Conservation (phyloP, 1,284 basidiomycete species). For the Porogramme epimiltina region DNA sequence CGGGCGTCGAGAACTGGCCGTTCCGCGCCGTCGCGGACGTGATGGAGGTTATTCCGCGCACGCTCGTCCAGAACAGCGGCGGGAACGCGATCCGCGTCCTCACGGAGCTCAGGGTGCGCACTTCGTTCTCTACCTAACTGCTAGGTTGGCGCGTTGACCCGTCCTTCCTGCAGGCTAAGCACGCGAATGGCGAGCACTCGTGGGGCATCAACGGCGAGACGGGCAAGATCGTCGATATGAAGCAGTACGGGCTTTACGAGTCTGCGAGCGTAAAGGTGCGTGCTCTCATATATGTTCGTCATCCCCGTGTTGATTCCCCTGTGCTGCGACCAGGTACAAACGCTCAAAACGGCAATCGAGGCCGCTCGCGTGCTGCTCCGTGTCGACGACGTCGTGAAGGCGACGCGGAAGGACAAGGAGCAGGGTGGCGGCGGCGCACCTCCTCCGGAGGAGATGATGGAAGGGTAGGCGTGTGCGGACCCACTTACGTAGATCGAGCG, state of each 20-base stretch:
- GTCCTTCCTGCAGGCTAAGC: constrained; percentile 71
- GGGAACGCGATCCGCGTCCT: constrained; percentile 93
- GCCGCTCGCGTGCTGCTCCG: constrained; percentile 89
- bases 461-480: not conserved
- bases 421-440: constrained; percentile 36
- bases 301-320: too few relatives aligned
- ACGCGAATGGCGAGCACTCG: constrained; percentile 87
- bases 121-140: not conserved
- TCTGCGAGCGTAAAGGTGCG: constrained; percentile 90
- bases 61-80: constrained; percentile 93
- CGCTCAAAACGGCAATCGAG: constrained; percentile 97
- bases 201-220: constrained; percentile 96
- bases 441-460: not conserved
- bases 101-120: constrained; percentile 79
- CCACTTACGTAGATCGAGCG: too few relatives aligned
- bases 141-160: not conserved
- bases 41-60: constrained; percentile 96
- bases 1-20: constrained; percentile 88
- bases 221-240: constrained; percentile 96
- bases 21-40: constrained; percentile 94
- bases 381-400: constrained; percentile 94
- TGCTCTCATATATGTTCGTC: too few relatives aligned
- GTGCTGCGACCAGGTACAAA: constrained; percentile 97
- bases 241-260: constrained; percentile 91
- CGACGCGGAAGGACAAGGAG: constrained; percentile 72